phyloP scores from a whole-genome alignment of 2,329 filamentous ascomycete genomes.

The Cercospora sojina region DNA sequence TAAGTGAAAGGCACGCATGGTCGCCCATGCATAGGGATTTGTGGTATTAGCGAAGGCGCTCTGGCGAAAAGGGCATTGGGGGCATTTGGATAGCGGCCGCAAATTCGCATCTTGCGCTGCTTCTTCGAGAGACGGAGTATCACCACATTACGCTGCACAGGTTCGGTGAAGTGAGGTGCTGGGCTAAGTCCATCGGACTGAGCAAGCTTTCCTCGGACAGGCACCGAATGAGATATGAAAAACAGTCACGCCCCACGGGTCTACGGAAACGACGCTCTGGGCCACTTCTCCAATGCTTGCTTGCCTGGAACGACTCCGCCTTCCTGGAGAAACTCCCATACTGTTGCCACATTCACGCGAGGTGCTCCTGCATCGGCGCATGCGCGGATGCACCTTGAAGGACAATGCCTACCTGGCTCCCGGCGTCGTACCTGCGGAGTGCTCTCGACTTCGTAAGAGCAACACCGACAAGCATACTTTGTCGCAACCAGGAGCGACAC shows the following conservation, averaged over 20 bases:
- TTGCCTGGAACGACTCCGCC: neutral
- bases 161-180: neutral
- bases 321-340: neutral
- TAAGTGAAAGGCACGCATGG: neutral
- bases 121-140: neutral
- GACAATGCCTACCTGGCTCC: no score
- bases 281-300: neutral
- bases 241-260: neutral
- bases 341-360: neutral
- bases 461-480: neutral
- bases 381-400: neutral
- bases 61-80: conserved; percentile 3
- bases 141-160: neutral
- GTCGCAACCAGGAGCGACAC: neutral
- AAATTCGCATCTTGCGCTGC: neutral
- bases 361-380: neutral
- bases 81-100: neutral
- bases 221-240: neutral
- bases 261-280: neutral
- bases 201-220: neutral
- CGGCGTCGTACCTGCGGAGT: neutral
- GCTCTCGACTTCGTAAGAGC: neutral
- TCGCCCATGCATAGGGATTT: neutral
- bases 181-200: neutral
- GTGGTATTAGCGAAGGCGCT: conserved; percentile 25